Evolutionary conservation across 441 rosid species (phyloP).

Genomic region (Isatis lusitanica): DNA sequence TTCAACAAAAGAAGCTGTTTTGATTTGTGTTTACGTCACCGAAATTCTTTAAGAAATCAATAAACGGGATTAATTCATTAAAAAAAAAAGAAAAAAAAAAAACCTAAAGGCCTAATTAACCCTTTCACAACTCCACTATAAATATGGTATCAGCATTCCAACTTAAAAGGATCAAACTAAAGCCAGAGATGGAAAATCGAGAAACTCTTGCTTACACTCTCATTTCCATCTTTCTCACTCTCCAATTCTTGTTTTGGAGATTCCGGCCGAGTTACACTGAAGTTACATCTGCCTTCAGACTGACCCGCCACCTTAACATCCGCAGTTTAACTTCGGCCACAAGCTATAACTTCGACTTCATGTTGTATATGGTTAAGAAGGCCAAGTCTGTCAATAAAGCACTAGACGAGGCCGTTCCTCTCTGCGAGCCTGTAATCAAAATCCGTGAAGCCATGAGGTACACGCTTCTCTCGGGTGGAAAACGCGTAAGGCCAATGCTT

Average conservation of each 20-base stretch:
- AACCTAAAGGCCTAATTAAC: background rate
- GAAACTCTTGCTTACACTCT: slow-evolving; percentile 15
- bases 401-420: slow-evolving; percentile 38
- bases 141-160: background rate
- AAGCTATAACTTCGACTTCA: background rate
- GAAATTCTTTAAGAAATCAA: background rate
- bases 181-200: slow-evolving; percentile 1
- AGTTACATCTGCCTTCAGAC: background rate
- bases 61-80: background rate
- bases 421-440: slow-evolving; percentile 16
- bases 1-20: background rate
- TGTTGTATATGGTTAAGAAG: slow-evolving; percentile 34
- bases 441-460: slow-evolving; percentile 47
- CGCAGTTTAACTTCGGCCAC: background rate
- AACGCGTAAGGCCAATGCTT: slow-evolving; percentile 33
- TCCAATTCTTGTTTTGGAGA: slow-evolving; percentile 10
- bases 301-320: background rate
- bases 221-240: slow-evolving; percentile 1
- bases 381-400: slow-evolving; percentile 34
- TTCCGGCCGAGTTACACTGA: background rate
- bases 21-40: background rate
- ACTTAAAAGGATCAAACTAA: background rate
- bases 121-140: background rate
- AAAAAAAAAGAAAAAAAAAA: too few species aligned
- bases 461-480: slow-evolving; percentile 47